phyloP scores from a whole-genome alignment of 306 rosid genomes.

The Rosa rugosa region DNA sequence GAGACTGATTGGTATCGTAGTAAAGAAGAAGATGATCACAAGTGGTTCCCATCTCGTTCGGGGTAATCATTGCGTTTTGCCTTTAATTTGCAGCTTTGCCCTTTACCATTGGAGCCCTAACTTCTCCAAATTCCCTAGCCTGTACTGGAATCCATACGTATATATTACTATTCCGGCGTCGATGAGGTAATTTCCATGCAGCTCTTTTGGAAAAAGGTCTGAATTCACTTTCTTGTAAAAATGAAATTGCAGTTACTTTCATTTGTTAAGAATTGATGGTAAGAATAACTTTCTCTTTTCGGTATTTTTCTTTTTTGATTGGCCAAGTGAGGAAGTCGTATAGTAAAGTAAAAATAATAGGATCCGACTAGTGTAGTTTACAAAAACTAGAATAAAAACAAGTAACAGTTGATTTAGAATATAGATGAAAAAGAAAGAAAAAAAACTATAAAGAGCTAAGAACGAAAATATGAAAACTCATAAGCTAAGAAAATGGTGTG shows the following conservation, averaged over 20 bases:
- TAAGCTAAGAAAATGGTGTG: too few species aligned
- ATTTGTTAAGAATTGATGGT: not conserved
- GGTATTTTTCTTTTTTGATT: not conserved
- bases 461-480: too few species aligned
- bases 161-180: not conserved
- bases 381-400: too few species aligned
- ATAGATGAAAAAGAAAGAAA: too few species aligned
- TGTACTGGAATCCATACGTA: not conserved
- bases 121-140: slow-evolving; percentile 17
- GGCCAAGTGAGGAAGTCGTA: not conserved
- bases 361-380: not conserved
- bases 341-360: not conserved
- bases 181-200: not conserved
- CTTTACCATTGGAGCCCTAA: slow-evolving; percentile 23
- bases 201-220: not conserved
- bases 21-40: slow-evolving; percentile 10
- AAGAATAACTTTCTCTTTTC: not conserved
- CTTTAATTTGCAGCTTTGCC: slow-evolving; percentile 27
- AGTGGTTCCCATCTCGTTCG: slow-evolving; percentile 68
- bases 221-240: not conserved
- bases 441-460: too few species aligned
- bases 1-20: slow-evolving; percentile 26
- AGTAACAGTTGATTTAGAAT: too few species aligned
- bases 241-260: not conserved
- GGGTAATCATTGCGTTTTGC: slow-evolving; percentile 58